A percentile compares a stretch with the other conserved stretches of the same genome.
Conservation (phyloP, 1,284 basidiomycete genomes). For the Tilletia setariae region DNA sequence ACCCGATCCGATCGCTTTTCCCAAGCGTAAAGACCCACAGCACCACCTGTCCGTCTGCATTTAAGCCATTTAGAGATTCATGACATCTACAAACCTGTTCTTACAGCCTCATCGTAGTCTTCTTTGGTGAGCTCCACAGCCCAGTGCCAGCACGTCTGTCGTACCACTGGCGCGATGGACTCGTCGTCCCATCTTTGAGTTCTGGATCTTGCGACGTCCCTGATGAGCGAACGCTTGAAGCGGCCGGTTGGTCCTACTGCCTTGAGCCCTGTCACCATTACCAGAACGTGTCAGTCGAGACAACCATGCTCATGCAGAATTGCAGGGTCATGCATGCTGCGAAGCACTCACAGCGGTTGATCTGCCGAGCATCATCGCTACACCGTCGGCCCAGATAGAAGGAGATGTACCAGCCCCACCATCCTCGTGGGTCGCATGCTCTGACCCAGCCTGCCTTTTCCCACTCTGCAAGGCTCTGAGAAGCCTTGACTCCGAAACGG, state of each 20-base stretch:
- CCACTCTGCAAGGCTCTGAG: conserved; percentile 58
- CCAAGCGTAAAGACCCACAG: too few species aligned
- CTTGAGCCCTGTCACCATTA: conserved; percentile 53
- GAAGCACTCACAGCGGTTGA: conserved; percentile 55
- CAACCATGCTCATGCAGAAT: too few species aligned
- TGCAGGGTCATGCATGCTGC: too few species aligned
- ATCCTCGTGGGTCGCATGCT: conserved; percentile 57
- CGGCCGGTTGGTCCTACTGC: conserved; percentile 57
- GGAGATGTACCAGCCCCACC: conserved; percentile 57
- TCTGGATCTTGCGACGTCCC: conserved; percentile 51
- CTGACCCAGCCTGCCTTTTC: conserved; percentile 59
- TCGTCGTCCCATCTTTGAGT: conserved; percentile 52
- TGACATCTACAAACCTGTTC: too few species aligned
- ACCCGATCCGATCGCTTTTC: too few species aligned
- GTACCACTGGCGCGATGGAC: conserved; percentile 31
- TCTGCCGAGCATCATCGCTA: conserved; percentile 58
- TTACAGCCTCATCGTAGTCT: conserved; percentile 33
- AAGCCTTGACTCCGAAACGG: conserved; percentile 56
- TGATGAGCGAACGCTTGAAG: conserved; percentile 56
- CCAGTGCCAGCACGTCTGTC: conserved; percentile 53
- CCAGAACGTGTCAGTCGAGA: too few species aligned
- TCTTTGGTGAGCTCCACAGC: conserved; percentile 47
- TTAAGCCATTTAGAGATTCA: too few species aligned
- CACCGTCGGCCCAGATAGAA: conserved; percentile 58
- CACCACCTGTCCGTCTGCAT: too few species aligned